Base-by-base conservation (phyloP, 1,284 basidiomycete species). In the Melampsora larici-populina region DNA sequence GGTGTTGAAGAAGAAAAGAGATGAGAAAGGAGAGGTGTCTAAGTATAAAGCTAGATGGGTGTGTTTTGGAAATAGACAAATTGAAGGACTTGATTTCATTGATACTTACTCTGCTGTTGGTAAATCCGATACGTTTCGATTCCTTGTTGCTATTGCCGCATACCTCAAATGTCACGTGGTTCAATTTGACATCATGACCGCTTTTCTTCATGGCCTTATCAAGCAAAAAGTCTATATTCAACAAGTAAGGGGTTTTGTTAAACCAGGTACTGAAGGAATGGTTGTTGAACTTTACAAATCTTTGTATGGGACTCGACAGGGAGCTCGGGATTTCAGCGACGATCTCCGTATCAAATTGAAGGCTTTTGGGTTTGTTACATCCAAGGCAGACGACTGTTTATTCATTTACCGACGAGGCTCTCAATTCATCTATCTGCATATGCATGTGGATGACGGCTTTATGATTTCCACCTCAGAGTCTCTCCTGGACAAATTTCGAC, bases 171-270 rank as follows among this genome's bases (percentile, higher is more conserved):
- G 26, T 29, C 11, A n/a, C 11, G 13, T 62, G 13, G 9, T 13
- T 62, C 11, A 62, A 62, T 62, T 62, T 29, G 26, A 62, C 60
- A 62, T 62, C 11, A 62, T n/a, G 11, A 62, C 60, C 11, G 24
- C 60, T 62, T 62, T 62, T 29, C 24, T 62, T 9, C 60, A 62
- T 62, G 60, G 60, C 24, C 9, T n/a, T n/a, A 62, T 62, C 21
- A 29, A 49, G 11, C 48, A 49, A 49, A 21, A 49, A 49, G 21
- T 11, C 21, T 49, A 21, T 21, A 49, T 49, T 49, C 13, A 26
- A 29, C 60, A 62, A 62, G 48, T 21, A 49, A 11, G 21, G 48
- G 21, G 48, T 11, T 21, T 11, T 49, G 48, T 21, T 49, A 49
- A 11, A 21, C 21, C 48, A 49, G 11, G 21, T 49, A 49, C 11